phyloP scores from a whole-genome alignment of 163 green algal species.

The Scenedesmus sp. region DNA sequence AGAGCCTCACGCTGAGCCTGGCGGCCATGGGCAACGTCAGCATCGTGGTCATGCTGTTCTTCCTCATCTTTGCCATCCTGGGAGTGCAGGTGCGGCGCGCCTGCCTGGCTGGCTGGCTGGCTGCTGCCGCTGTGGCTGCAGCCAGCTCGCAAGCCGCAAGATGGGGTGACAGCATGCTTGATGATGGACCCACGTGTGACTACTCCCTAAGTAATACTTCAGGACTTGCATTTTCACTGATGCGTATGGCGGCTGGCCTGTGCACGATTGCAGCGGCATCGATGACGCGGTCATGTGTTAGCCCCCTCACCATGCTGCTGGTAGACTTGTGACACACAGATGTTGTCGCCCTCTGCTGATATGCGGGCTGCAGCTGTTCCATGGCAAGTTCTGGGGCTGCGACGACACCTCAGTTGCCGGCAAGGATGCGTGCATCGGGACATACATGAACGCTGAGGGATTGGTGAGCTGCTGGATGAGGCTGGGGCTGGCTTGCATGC shows the following conservation, averaged over 20 bases:
- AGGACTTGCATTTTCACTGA: too few species aligned
- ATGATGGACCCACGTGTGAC: too few species aligned
- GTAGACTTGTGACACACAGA: too few species aligned
- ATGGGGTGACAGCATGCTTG: too few species aligned
- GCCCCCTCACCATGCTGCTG: too few species aligned
- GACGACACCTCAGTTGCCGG: slow-evolving; percentile 69
- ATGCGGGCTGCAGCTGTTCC: slow-evolving; percentile 77
- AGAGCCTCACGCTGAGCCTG: slow-evolving; percentile 77
- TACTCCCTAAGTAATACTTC: too few species aligned
- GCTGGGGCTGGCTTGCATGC: background rate
- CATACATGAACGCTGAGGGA: slow-evolving; percentile 56
- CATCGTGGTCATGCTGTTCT: slow-evolving; percentile 82
- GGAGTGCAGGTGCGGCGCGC: slow-evolving; percentile 71
- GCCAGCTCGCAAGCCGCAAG: background rate
- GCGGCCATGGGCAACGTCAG: slow-evolving; percentile 88
- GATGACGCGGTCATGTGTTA: too few species aligned
- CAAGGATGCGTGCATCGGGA: slow-evolving; percentile 68
- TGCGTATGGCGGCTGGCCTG: too few species aligned
- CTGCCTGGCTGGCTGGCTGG: background rate
- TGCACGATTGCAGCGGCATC: too few species aligned
- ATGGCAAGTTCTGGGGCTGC: slow-evolving; percentile 74
- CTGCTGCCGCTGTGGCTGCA: background rate
- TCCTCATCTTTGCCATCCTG: slow-evolving; percentile 88
- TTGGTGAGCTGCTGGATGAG: background rate
- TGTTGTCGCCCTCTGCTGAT: too few species aligned